phyloP scores from a whole-genome alignment of 2,329 filamentous ascomycete species.

The Anthostomella pinea region DNA sequence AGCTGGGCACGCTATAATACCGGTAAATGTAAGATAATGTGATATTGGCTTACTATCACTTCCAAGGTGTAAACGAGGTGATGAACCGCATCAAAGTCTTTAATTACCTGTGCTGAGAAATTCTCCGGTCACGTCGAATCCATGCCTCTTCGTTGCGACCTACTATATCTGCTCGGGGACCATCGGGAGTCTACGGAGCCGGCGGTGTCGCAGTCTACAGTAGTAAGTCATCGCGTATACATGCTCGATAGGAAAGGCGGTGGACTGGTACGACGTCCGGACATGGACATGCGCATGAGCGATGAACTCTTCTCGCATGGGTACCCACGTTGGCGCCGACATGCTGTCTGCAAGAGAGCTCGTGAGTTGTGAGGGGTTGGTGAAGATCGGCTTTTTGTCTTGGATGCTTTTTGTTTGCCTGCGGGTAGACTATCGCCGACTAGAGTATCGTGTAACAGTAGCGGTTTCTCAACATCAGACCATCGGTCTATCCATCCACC shows the following conservation, averaged over 20 bases:
- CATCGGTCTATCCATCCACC: constrained; percentile 17
- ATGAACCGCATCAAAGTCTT: no score
- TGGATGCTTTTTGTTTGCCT: constrained; percentile 21
- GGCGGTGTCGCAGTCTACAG: no score
- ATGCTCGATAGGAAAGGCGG: not conserved
- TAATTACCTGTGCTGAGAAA: no score
- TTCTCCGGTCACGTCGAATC: not conserved
- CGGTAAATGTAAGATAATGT: no score
- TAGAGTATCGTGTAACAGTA: not conserved
- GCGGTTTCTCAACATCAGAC: constrained; percentile 14
- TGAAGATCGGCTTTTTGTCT: constrained; percentile 19
- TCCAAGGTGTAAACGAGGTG: no score
- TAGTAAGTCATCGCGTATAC: not conserved
- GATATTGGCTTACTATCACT: no score
- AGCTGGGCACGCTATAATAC: no score
- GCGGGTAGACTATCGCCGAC: no score
- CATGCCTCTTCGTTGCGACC: not conserved
- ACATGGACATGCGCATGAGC: not conserved
- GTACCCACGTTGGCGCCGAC: no score
- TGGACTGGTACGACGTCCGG: not conserved
- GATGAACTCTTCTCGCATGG: not conserved
- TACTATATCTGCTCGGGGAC: not conserved
- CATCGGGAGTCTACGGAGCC: not conserved
- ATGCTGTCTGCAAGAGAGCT: no score
- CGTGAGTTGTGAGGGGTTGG: no score